phyloP scores from a whole-genome alignment of 805 yeast genomes.

The Ogataea nitratoaversa region DNA sequence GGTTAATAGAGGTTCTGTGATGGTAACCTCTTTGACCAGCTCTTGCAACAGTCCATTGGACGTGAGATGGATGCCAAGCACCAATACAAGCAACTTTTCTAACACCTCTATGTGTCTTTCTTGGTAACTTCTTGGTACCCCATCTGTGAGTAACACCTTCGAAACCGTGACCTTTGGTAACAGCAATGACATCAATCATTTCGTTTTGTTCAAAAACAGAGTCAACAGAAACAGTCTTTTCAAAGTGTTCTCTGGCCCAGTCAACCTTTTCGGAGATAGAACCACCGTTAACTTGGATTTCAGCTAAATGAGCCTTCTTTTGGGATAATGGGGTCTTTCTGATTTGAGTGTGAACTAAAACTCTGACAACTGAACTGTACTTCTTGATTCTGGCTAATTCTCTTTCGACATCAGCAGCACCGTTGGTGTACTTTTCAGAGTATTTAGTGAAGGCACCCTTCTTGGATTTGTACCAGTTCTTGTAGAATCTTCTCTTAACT shows the following conservation, averaged over 20 bases:
- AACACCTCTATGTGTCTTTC: conserved; percentile 99
- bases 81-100: conserved; percentile 99
- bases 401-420: conserved; percentile 82
- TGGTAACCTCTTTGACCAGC: conserved; percentile 99
- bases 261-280: conserved; percentile 94
- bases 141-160: conserved; percentile 99
- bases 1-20: conserved; percentile 99
- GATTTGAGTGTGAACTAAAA: conserved; percentile 98
- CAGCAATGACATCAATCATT: conserved; percentile 97
- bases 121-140: conserved; percentile 99
- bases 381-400: conserved; percentile 98
- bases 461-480: conserved; percentile 99
- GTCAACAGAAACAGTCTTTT: conserved; percentile 95
- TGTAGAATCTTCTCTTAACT: conserved; percentile 99
- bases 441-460: conserved; percentile 99
- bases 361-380: conserved; percentile 98
- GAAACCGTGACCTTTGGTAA: conserved; percentile 99
- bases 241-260: conserved; percentile 99
- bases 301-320: conserved; percentile 99
- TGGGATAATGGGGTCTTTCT: conserved; percentile 98
- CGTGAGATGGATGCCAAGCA: conserved; percentile 99
- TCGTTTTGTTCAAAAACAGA: conserved; percentile 98
- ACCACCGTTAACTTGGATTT: conserved; percentile 99
- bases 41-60: conserved; percentile 99
- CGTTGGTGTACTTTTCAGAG: conserved; percentile 96